A percentile compares a stretch with the other conserved stretches of the same genome.
Evolutionary conservation across 1,284 basidiomycete species (phyloP).

Genomic region (Fistulinella cinereoalba): DNA sequence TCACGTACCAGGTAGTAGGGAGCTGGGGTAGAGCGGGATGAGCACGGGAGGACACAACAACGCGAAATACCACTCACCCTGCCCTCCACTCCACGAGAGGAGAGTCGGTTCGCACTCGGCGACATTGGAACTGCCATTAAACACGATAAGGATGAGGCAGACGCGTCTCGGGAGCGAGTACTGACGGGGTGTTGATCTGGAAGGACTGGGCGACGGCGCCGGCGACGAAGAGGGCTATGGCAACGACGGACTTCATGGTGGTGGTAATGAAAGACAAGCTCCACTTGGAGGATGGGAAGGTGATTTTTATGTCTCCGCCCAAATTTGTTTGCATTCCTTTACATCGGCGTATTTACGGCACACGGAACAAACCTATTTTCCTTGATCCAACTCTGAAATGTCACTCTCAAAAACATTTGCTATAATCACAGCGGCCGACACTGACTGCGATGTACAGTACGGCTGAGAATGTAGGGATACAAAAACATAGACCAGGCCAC

Average conservation of each 20-base stretch:
- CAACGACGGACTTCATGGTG: conserved; percentile 45
- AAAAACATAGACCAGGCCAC: too few relatives aligned
- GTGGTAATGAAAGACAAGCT: too few relatives aligned
- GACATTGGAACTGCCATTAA: conserved; percentile 27
- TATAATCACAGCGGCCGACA: conserved; percentile 16
- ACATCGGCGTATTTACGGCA: conserved; percentile 10
- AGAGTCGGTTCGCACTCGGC: conserved; percentile 52
- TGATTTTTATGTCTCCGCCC: conserved; percentile 36
- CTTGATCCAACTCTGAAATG: too few relatives aligned
- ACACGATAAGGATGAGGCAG: conserved; percentile 4
- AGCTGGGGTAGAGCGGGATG: conserved; percentile 30
- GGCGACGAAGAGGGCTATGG: conserved; percentile 40
- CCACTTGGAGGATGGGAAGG: too few relatives aligned
- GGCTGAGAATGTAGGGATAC: too few relatives aligned
- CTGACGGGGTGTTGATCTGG: conserved; percentile 62
- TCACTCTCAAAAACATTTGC: conserved; percentile 1
- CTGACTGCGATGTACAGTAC: background rate
- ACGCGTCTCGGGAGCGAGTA: conserved; percentile 5
- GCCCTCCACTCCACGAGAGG: conserved; percentile 50
- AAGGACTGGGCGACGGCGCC: conserved; percentile 39
- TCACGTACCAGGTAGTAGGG: conserved; percentile 53
- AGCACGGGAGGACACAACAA: background rate
- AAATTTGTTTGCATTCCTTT: conserved; percentile 17
- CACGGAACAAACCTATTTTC: too few relatives aligned
- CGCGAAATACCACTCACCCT: conserved; percentile 37